Percentiles rank a stretch among this genome's conserved stretches.
phyloP scores from a whole-genome alignment of 805 yeast species.

The Phaffomyces opuntiae region DNA sequence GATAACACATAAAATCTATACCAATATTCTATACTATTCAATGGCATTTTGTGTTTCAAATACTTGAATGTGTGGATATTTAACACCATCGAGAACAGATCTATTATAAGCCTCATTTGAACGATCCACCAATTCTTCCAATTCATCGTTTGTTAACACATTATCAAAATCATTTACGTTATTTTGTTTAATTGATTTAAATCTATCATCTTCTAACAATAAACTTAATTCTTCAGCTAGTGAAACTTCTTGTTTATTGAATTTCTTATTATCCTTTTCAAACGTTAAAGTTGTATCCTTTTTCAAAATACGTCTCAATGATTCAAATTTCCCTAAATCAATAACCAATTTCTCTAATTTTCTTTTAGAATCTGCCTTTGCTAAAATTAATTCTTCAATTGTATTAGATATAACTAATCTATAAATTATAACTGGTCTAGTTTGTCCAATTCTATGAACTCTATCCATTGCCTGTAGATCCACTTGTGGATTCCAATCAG shows the following conservation, averaged over 20 bases:
- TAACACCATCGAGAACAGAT: slow-evolving; percentile 15
- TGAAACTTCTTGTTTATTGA: slow-evolving; percentile 21
- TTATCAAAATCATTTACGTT: slow-evolving; percentile 19
- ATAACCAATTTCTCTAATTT: slow-evolving; percentile 71
- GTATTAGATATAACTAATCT: slow-evolving; percentile 73
- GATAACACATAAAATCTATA: too few species aligned
- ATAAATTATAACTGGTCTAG: slow-evolving; percentile 72
- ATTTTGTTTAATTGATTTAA: slow-evolving; percentile 24
- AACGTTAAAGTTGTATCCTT: slow-evolving; percentile 22
- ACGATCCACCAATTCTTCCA: slow-evolving; percentile 45
- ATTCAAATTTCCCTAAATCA: slow-evolving; percentile 53
- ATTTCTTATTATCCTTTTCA: slow-evolving; percentile 14
- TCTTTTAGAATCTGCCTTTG: slow-evolving; percentile 75
- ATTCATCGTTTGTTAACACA: slow-evolving; percentile 28
- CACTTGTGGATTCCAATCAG: slow-evolving; percentile 97
- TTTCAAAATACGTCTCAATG: slow-evolving; percentile 31
- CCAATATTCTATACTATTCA: slow-evolving; percentile 1
- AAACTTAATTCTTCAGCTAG: slow-evolving; percentile 34
- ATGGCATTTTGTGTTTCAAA: slow-evolving; percentile 31
- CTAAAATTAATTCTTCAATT: slow-evolving; percentile 74
- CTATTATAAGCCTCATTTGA: slow-evolving; percentile 34
- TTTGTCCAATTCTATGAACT: slow-evolving; percentile 90
- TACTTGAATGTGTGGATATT: slow-evolving; percentile 29
- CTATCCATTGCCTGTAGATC: slow-evolving; percentile 96
- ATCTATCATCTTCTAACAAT: slow-evolving; percentile 33